Evolutionary conservation across 78 protist species (phyloP).

Genomic region (Monosiga brevicollis): DNA sequence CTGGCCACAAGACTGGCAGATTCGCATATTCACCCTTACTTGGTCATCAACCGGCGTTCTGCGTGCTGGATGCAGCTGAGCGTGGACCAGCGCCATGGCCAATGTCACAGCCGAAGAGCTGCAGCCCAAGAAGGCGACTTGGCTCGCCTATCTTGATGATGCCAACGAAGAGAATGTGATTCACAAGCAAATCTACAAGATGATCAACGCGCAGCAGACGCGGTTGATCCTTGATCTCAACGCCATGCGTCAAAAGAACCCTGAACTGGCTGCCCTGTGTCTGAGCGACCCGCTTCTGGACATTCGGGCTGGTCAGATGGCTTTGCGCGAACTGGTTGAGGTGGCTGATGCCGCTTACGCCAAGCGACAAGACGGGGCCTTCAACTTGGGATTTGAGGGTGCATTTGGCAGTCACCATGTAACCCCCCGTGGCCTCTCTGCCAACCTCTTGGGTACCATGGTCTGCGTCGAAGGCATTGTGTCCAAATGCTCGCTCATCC

Average conservation of each 20-base stretch:
- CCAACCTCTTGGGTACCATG: slow-evolving; percentile 53
- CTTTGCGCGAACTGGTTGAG: slow-evolving; percentile 18
- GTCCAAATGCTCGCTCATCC: slow-evolving; percentile 66
- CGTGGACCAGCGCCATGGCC: too few relatives aligned
- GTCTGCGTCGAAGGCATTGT: slow-evolving; percentile 95
- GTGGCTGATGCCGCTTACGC: neutral
- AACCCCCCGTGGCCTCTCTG: slow-evolving; percentile 84
- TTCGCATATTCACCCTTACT: too few relatives aligned
- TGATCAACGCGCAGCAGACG: neutral
- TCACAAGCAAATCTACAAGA: too few relatives aligned
- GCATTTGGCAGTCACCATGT: slow-evolving; percentile 73
- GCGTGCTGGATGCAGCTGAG: too few relatives aligned
- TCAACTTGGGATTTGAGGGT: slow-evolving; percentile 80
- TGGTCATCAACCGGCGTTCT: too few relatives aligned
- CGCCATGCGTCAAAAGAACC: slow-evolving; percentile 19
- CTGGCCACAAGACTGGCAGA: too few relatives aligned
- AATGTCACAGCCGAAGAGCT: neutral
- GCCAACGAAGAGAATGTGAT: too few relatives aligned
- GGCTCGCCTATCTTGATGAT: neutral
- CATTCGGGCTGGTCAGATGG: slow-evolving; percentile 25
- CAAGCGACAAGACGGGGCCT: neutral
- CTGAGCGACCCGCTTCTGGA: neutral
- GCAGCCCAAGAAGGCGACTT: neutral
- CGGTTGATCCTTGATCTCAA: slow-evolving; percentile 36
- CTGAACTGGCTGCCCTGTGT: neutral